These are phyloP conservation scores for Auricularia sp. DNA, from an alignment of 768 basidiomycete species.

Conservation along the genomic window DNA sequence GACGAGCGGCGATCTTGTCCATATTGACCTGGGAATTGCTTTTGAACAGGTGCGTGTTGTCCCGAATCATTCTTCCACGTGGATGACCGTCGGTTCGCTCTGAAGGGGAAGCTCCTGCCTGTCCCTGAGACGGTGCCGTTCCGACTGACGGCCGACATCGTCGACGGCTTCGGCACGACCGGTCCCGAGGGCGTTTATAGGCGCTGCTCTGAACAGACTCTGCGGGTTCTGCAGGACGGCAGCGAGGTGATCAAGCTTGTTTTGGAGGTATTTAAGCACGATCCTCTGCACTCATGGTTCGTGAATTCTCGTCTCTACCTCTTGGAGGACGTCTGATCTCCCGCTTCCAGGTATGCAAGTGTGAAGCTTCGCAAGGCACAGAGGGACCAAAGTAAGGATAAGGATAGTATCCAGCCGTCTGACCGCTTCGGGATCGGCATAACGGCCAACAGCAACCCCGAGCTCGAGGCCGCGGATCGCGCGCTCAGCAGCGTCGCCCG, in stretches of 20 bases:
- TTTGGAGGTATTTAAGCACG: slow-evolving; percentile 92
- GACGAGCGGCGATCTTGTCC: slow-evolving; percentile 74
- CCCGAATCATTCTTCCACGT: not conserved
- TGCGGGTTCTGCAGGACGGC: slow-evolving; percentile 78
- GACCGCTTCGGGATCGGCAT: slow-evolving; percentile 39
- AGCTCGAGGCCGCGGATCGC: slow-evolving; percentile 82
- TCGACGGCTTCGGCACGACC: slow-evolving; percentile 86
- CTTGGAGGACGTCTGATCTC: not conserved
- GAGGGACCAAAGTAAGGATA: slow-evolving; percentile 9
- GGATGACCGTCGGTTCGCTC: slow-evolving; percentile 1
- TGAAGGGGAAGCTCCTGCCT: slow-evolving; percentile 64
- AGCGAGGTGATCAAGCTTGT: slow-evolving; percentile 89
- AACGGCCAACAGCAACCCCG: slow-evolving; percentile 53
- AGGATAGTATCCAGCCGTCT: slow-evolving; percentile 8
- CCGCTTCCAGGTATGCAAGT: not conserved
- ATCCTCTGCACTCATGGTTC: slow-evolving; percentile 89
- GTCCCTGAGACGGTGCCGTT: slow-evolving; percentile 90
- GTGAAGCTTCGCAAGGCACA: slow-evolving; percentile 8
- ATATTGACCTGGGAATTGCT: slow-evolving; percentile 94
- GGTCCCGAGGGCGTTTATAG: slow-evolving; percentile 93
- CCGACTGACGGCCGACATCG: slow-evolving; percentile 85
- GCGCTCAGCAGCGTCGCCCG: slow-evolving; percentile 69
- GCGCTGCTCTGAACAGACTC: slow-evolving; percentile 87
- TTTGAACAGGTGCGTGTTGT: slow-evolving; percentile 70
- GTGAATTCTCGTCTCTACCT: slow-evolving; percentile 12